Base-by-base conservation (phyloP, 768 basidiomycete genomes). In the Lactifluus pinguis region DNA sequence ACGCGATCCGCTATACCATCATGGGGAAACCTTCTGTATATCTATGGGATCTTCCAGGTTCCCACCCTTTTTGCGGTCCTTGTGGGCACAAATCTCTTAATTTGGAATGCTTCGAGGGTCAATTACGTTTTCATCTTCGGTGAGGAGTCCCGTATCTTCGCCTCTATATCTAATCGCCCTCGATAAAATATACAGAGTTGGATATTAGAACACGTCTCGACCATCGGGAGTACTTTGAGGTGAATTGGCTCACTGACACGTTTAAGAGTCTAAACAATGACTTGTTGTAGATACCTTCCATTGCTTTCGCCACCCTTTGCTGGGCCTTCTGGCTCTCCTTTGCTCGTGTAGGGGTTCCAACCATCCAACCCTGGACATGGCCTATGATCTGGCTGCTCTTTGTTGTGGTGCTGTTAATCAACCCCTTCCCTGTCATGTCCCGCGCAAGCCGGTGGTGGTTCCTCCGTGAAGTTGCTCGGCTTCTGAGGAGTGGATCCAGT, bases 121-220 rank as follows among this genome's bases (percentile, higher is more conserved):
- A 98, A 98, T 69, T 95, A 94, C 67, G 80, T 85, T n/a, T 95
- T 98, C 71, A 90, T 95, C 39, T 90, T 95, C 68, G 88, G 88
- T 89, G 60, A 42, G 80, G 67, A 29, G 44, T n/a, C 49, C 10
- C 17, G 10, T 4, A 39, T 41, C 25, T 49, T 34, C 15, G 15
- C 11, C 39, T 15, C 48, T 10, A 14, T 49, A 5, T 9, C 48
- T 17, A n/a, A 42, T 13, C 11, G 14, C 51, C 17, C 19, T 38
- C 42, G n/a, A 32, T 45, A 4, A 13, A 17, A 25, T 25, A 14
- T 32, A 29, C 34, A 64, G 62, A 62, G 21, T 47, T 67, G 19
- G 64, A 66, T 49, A 50, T 65, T 7, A 39, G 63, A 32, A 61
- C 60, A 6, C 59, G 64, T 49, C 57, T 65, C 56, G 91, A 97